These are phyloP conservation scores for Penicillium aurantiogriseum DNA, from an alignment of 2,329 filamentous ascomycete species.

Conservation along the genomic window DNA sequence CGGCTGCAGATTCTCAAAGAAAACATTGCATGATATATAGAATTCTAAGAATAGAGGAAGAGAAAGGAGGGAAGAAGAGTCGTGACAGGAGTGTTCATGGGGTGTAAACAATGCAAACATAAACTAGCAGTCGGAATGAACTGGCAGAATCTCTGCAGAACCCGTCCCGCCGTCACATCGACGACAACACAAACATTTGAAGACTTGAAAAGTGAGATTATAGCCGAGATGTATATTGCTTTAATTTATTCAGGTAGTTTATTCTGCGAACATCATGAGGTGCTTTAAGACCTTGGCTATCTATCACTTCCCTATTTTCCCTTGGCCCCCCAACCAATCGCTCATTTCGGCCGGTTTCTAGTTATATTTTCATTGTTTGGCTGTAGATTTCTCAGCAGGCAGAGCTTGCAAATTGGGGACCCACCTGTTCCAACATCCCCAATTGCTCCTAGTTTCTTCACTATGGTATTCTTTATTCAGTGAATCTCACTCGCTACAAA, in stretches of 20 bases:
- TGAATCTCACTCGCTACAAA: neutral
- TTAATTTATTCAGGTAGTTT: neutral
- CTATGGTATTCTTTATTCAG: neutral
- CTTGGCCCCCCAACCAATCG: neutral
- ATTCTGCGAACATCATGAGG: neutral
- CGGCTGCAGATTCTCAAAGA: neutral
- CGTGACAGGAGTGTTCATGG: neutral
- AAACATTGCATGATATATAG: neutral
- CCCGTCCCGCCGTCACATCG: no score
- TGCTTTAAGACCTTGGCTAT: neutral
- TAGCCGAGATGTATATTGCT: neutral
- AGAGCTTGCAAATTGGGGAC: neutral
- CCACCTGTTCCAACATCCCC: no score
- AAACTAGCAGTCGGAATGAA: no score
- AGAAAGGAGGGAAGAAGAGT: neutral
- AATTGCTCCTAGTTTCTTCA: neutral
- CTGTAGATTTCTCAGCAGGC: no score
- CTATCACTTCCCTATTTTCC: neutral
- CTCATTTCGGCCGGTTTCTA: neutral
- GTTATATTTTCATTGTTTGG: neutral
- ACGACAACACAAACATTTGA: neutral
- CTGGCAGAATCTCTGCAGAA: no score
- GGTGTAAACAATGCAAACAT: neutral
- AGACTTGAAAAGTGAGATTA: neutral
- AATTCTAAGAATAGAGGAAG: neutral